A percentile compares a stretch with the other conserved stretches of the same genome.
Conservation (phyloP, 208 protist species). For the Crithidia expoeki region DNA sequence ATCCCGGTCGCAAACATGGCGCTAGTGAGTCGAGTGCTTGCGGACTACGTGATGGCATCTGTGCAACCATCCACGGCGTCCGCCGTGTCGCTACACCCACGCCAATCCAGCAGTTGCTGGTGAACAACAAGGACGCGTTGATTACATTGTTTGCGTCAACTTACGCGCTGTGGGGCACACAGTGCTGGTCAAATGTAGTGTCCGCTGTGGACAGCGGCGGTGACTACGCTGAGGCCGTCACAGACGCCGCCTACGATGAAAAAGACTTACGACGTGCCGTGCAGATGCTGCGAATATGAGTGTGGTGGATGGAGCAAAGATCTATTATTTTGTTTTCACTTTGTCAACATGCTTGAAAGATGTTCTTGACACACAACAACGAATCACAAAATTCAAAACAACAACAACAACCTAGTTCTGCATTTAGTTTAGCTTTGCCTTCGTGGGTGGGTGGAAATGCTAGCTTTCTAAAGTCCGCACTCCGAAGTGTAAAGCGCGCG, state of each 20-base stretch:
- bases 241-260: slow-evolving; percentile 4
- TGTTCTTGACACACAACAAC: not conserved
- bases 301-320: not conserved
- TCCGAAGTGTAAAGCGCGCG: too few species aligned
- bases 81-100: not conserved
- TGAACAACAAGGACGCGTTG: slow-evolving; percentile 11
- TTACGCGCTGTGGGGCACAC: slow-evolving; percentile 12
- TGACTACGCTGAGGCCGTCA: slow-evolving; percentile 6
- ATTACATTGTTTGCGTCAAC: not conserved
- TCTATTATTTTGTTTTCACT: slow-evolving; percentile 3
- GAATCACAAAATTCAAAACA: not conserved
- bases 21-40: slow-evolving; percentile 30
- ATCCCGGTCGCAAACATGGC: slow-evolving; percentile 10
- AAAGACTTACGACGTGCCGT: slow-evolving; percentile 9
- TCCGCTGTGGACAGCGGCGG: not conserved
- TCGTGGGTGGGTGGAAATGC: too few species aligned
- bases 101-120: slow-evolving; percentile 6
- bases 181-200: not conserved
- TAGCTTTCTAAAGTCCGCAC: too few species aligned
- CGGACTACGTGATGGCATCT: slow-evolving; percentile 31
- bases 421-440: too few species aligned
- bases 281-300: slow-evolving; percentile 10
- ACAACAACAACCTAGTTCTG: not conserved
- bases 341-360: too few species aligned
- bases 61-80: not conserved